A percentile compares a stretch with the other conserved stretches of the same genome.
Evolutionary conservation across 495 filamentous ascomycete species (phyloP).

Genomic region (Tuber magnatum): DNA sequence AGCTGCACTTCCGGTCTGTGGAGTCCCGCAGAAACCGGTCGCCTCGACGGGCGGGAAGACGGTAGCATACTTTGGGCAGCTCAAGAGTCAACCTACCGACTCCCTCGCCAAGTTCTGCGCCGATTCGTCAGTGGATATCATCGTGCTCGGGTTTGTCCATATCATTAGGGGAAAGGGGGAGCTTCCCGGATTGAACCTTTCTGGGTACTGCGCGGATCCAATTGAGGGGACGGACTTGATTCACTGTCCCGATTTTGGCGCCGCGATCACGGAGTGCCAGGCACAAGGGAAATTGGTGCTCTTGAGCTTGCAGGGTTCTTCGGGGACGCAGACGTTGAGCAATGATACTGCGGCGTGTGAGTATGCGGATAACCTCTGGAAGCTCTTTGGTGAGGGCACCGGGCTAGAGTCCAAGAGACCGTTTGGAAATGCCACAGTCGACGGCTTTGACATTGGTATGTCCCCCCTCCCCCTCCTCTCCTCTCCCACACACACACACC

Average conservation of each 20-base stretch:
- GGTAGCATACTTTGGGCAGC: slow-evolving; percentile 10
- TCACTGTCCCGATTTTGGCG: slow-evolving; percentile 43
- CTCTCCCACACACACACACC: no score
- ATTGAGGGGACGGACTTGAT: slow-evolving; percentile 28
- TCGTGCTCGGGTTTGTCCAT: slow-evolving; percentile 9
- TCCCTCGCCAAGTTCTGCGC: slow-evolving; percentile 6
- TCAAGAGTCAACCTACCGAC: neutral
- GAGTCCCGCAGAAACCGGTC: neutral
- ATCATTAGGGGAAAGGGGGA: neutral
- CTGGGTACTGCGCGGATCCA: neutral
- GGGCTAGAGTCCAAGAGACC: slow-evolving; percentile 41
- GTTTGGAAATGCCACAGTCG: slow-evolving; percentile 45
- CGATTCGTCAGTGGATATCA: slow-evolving; percentile 2
- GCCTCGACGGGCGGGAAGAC: neutral
- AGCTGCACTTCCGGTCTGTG: neutral
- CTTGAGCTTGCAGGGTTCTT: slow-evolving; percentile 45
- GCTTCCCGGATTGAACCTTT: slow-evolving; percentile 7
- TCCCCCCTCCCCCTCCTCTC: neutral
- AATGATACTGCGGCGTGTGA: slow-evolving; percentile 41
- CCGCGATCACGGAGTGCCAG: slow-evolving; percentile 46
- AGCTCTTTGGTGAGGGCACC: slow-evolving; percentile 46
- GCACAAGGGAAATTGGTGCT: slow-evolving; percentile 45
- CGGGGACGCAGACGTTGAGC: slow-evolving; percentile 40
- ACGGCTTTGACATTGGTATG: slow-evolving; percentile 50
- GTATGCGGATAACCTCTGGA: slow-evolving; percentile 47